Conservation (phyloP, 306 rosid species). For the Dicorynia guianensis region DNA sequence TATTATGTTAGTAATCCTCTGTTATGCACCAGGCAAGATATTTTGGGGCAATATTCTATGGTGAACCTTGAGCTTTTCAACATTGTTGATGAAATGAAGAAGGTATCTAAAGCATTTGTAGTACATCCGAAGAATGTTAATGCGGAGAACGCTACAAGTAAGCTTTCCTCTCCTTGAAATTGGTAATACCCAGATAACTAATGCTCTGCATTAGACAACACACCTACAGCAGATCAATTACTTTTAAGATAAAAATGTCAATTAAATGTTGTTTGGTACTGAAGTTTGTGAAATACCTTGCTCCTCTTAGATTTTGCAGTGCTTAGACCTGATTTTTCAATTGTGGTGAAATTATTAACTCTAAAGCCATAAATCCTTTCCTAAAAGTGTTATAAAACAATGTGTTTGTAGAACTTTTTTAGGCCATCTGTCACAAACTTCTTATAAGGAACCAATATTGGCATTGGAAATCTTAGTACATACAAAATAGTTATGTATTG, state of each 20-base stretch:
- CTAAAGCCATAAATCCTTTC: not conserved
- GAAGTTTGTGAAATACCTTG: not conserved
- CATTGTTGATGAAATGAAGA: slow-evolving; percentile 89
- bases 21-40: slow-evolving; percentile 69
- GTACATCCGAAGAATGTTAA: slow-evolving; percentile 89
- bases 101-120: slow-evolving; percentile 83
- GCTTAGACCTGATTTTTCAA: not conserved
- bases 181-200: not conserved
- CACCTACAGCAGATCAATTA: not conserved
- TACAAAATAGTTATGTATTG: not conserved
- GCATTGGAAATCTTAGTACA: not conserved
- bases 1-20: slow-evolving; percentile 14
- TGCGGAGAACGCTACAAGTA: slow-evolving; percentile 81
- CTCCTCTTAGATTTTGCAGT: not conserved
- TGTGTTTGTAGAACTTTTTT: not conserved
- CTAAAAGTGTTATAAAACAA: not conserved
- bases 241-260: not conserved
- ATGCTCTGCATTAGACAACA: not conserved
- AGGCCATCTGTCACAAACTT: not conserved
- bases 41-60: slow-evolving; percentile 91
- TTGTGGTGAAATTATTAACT: not conserved
- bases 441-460: not conserved
- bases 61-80: slow-evolving; percentile 92
- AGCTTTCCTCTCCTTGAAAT: slow-evolving; percentile 13
- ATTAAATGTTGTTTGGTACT: not conserved